phyloP scores from a whole-genome alignment of 2,329 filamentous ascomycete species.

The Grosmannia huntii region DNA sequence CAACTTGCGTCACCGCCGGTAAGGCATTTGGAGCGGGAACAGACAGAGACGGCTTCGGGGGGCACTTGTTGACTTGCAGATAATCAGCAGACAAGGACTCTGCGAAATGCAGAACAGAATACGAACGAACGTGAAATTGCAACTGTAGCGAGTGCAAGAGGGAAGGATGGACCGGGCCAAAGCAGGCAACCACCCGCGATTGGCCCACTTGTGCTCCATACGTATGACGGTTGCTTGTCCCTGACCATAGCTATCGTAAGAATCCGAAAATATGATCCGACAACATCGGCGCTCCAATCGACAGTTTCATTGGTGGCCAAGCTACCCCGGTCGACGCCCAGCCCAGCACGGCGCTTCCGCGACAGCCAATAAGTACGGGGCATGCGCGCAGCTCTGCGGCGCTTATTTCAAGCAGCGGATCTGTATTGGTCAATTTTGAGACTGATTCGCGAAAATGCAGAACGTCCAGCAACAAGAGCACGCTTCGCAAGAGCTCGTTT shows the following conservation, averaged over 20 bases:
- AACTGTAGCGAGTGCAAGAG: neutral
- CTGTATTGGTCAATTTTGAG: neutral
- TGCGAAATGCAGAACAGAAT: no score
- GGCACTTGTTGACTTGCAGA: neutral
- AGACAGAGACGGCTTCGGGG: neutral
- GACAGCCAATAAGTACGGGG: conserved; percentile 15
- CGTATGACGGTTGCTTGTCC: no score
- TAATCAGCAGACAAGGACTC: neutral
- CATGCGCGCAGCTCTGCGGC: conserved; percentile 17
- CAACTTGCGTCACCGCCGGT: neutral
- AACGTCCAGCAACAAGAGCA: neutral
- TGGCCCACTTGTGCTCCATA: neutral
- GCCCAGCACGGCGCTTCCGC: conserved; percentile 7
- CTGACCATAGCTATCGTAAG: neutral
- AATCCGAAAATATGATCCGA: neutral
- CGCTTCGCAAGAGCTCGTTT: conserved; percentile 3
- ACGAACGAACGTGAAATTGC: neutral
- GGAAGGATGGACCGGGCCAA: neutral
- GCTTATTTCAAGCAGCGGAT: conserved; percentile 23
- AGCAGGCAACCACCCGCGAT: neutral
- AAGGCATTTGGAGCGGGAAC: neutral
- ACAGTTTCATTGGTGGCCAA: neutral
- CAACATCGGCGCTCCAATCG: neutral
- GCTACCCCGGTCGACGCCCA: neutral
- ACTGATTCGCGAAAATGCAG: neutral